Conservation (phyloP, 805 yeast species). For the Saccharomyces paradoxus region DNA sequence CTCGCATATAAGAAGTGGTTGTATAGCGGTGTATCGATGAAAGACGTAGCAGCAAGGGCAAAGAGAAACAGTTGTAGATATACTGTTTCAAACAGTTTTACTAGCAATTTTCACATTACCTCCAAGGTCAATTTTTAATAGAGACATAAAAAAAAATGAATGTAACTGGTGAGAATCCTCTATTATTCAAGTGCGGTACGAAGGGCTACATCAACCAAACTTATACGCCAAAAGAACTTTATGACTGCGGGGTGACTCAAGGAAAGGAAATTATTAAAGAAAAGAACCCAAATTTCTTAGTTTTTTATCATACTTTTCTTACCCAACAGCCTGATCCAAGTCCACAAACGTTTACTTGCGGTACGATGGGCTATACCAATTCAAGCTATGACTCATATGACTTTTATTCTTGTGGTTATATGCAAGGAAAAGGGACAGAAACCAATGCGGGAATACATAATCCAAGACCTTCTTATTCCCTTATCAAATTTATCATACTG, state of each 20-base stretch:
- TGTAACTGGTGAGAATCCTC: not conserved
- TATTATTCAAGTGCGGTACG: not conserved
- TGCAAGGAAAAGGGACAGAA: not conserved
- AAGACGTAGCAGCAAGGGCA: too few relatives aligned
- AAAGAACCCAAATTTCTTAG: not conserved
- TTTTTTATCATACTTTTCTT: not conserved
- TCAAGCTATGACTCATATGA: not conserved
- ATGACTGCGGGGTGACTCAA: not conserved
- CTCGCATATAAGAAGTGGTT: not conserved
- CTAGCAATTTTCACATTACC: too few relatives aligned
- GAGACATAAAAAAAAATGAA: not conserved
- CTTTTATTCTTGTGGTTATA: not conserved
- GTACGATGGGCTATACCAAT: not conserved
- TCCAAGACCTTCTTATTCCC: not conserved
- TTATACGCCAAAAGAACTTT: not conserved
- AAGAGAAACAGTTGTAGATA: too few relatives aligned
- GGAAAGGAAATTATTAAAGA: not conserved
- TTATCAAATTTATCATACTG: not conserved
- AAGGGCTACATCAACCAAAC: not conserved
- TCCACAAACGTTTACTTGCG: not conserved
- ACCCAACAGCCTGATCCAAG: not conserved
- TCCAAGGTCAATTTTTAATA: not conserved
- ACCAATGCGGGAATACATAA: not conserved
- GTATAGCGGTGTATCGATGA: not conserved
- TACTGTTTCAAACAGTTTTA: too few relatives aligned